Conservation (phyloP, 495 filamentous ascomycete species). For the Evansstolkia leycettana region DNA sequence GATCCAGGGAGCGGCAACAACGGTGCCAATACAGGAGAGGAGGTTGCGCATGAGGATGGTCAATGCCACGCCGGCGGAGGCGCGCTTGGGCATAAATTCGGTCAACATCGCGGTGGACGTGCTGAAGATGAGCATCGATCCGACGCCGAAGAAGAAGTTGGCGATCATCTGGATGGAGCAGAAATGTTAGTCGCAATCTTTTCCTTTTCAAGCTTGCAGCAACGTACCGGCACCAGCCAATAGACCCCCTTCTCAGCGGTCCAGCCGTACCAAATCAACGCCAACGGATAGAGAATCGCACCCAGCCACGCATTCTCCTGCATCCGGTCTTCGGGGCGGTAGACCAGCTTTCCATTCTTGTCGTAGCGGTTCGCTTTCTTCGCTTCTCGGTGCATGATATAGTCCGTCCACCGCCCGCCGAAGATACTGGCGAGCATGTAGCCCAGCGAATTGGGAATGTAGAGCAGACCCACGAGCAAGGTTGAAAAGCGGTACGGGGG, state of each 20-base stretch:
- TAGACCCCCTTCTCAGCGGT: conserved; percentile 41
- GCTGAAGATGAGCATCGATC: conserved; percentile 80
- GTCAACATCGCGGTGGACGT: conserved; percentile 72
- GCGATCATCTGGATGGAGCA: conserved; percentile 63
- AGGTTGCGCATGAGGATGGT: conserved; percentile 74
- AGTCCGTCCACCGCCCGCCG: conserved; percentile 80
- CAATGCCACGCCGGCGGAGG: conserved; percentile 67
- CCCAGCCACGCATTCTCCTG: conserved; percentile 80
- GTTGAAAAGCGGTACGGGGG: conserved; percentile 64
- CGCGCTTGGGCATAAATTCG: conserved; percentile 75
- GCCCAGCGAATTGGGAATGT: conserved; percentile 70
- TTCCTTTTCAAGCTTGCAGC: no score
- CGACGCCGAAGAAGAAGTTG: conserved; percentile 81
- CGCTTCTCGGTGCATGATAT: conserved; percentile 79
- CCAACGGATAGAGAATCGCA: conserved; percentile 58
- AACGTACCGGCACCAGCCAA: conserved; percentile 52
- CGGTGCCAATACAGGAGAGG: conserved; percentile 62
- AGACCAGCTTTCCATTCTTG: conserved; percentile 53
- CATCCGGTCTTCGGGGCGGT: conserved; percentile 80
- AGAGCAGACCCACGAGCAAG: conserved; percentile 65
- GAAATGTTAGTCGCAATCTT: no score
- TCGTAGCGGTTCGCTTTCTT: conserved; percentile 59
- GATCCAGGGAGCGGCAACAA: conserved; percentile 68
- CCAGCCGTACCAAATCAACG: conserved; percentile 61
- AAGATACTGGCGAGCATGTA: conserved; percentile 62